Percentiles rank a stretch among this genome's conserved stretches.
Evolutionary conservation across 2,329 filamentous ascomycete genomes (phyloP).

Genomic region (Biscogniauxia sp.): DNA sequence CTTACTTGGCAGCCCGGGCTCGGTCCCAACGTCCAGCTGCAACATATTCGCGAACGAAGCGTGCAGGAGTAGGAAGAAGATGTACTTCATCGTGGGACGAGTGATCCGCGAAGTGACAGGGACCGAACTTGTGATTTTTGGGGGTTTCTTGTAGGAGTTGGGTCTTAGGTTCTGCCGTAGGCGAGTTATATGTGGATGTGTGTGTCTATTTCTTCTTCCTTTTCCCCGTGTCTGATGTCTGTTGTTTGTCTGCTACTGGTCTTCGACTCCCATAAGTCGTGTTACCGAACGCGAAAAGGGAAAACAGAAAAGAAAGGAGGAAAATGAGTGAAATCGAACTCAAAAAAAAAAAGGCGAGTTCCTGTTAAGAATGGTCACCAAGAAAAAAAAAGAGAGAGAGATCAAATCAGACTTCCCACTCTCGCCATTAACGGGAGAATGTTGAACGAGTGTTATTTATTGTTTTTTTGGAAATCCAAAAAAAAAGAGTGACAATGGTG

Average conservation of each 20-base stretch:
- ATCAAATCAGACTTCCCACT: background rate
- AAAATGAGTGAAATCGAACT: slow-evolving; percentile 16
- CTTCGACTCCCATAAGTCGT: slow-evolving; percentile 27
- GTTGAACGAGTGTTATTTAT: slow-evolving; percentile 20
- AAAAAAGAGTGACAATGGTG: slow-evolving; percentile 30
- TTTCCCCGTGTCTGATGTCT: background rate
- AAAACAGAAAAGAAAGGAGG: background rate
- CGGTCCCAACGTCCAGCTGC: slow-evolving; percentile 18
- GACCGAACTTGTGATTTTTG: background rate
- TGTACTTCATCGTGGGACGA: slow-evolving; percentile 19
- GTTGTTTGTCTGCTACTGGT: slow-evolving; percentile 17
- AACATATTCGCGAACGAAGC: slow-evolving; percentile 20
- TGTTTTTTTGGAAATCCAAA: slow-evolving; percentile 45
- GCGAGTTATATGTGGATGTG: slow-evolving; percentile 1
- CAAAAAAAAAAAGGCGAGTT: background rate
- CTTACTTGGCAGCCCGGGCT: slow-evolving; percentile 23
- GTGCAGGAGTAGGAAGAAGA: slow-evolving; percentile 13
- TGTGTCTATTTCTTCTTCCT: slow-evolving; percentile 9
- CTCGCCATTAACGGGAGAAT: slow-evolving; percentile 17
- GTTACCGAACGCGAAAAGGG: slow-evolving; percentile 21
- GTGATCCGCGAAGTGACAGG: background rate
- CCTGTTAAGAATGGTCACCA: slow-evolving; percentile 30
- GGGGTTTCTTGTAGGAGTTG: background rate
- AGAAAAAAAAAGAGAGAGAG: slow-evolving; percentile 21
- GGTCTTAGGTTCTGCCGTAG: no score